Base-by-base conservation (phyloP, 2,329 filamentous ascomycete species). In the Ascochyta koolunga region DNA sequence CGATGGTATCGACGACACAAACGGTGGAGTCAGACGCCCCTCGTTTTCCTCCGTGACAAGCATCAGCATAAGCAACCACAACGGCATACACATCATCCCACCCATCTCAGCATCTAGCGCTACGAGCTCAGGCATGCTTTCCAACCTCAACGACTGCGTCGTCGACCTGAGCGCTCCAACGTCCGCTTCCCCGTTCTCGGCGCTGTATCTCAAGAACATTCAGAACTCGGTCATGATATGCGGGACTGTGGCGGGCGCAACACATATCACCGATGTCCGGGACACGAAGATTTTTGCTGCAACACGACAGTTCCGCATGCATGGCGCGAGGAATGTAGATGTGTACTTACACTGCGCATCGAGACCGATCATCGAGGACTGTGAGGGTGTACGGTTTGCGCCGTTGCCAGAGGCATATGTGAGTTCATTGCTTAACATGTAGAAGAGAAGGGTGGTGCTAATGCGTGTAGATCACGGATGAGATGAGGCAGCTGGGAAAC, bases 351-450 rank as follows among this genome's bases (percentile, higher is more conserved):
- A 88, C 61, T 93, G 90, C 69, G 80, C 82, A 1, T 95, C 90
- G 66, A 86, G 92, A 58, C 95, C 95, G 0, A 97, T 99, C 64
- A 96, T 99, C 60, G 95, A 99, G 75, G 89, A 95, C 62, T 98
- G 93, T 71, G 82, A 77, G 21, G 82, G 81, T 13, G 84, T 99
- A 70, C 83, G 88, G 10, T 97, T 99, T 75, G 88, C 90, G 16
- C 87, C 87, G 11, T 78, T 96, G 24, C 92, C 92, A 0, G 74
- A 77, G 19, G 76, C 74, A 55, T 92, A 90, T 77, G 89, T 92
- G 77, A 78, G 87, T 80, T 25, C 5, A 11, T n/a, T 13, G 22
- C 4, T 1, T 29, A 11, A 15, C 11, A 15, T 9, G 21, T 16
- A 10, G 18, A 22, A n/a, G 16, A 13, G 25, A 16, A 22, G 24